Evolutionary conservation across 192 early-diverging fungal genomes (phyloP).

Genomic region (Entomortierella lignicola): DNA sequence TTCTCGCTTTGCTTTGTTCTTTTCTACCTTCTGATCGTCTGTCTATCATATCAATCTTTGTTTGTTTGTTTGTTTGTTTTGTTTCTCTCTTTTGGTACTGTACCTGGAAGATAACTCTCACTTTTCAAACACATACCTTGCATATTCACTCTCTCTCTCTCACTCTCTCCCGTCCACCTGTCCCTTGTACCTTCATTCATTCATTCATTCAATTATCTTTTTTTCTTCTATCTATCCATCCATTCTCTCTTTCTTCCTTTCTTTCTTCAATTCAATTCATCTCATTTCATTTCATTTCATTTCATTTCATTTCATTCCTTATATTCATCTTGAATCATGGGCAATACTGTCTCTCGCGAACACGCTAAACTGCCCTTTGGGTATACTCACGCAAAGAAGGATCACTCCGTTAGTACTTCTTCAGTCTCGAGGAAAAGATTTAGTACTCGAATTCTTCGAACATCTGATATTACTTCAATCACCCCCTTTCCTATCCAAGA

Average conservation of each 20-base stretch:
- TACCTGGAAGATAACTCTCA: too few relatives aligned
- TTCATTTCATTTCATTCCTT: not conserved
- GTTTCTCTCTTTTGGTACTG: too few relatives aligned
- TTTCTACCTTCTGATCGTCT: too few relatives aligned
- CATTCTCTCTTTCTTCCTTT: not conserved
- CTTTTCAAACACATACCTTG: too few relatives aligned
- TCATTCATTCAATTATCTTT: not conserved
- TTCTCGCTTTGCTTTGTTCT: not conserved
- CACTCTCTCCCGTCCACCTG: not conserved
- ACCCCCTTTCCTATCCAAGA: conserved; percentile 47
- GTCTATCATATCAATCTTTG: too few relatives aligned
- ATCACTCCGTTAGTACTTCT: conserved; percentile 41
- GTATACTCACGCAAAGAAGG: conserved; percentile 54
- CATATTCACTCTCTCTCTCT: not conserved
- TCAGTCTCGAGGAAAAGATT: conserved; percentile 38
- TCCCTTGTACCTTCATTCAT: not conserved
- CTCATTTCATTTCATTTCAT: not conserved
- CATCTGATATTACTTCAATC: conserved; percentile 37
- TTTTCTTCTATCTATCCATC: not conserved
- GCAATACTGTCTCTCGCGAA: conserved; percentile 57
- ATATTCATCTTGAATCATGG: conserved; percentile 44
- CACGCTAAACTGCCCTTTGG: conserved; percentile 65
- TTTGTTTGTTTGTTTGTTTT: too few relatives aligned
- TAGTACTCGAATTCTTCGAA: conserved; percentile 31
- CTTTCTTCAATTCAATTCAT: not conserved